Conservation (phyloP, 306 rosid genomes). For the Styphnolobium japonicum region DNA sequence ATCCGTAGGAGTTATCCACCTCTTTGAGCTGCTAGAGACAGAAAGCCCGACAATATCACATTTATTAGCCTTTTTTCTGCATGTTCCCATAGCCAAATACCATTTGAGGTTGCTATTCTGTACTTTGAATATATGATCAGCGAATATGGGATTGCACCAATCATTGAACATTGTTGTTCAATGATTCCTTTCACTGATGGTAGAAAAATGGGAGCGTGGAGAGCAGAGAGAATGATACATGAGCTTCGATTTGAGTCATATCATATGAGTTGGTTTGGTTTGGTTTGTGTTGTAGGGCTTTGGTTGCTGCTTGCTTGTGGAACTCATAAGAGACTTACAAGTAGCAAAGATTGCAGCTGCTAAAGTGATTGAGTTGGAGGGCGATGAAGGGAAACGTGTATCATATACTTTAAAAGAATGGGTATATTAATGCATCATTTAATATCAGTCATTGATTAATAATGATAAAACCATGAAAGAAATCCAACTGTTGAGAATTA, state of each 20-base stretch:
- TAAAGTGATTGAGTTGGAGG: conserved; percentile 51
- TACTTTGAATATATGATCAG: conserved; percentile 49
- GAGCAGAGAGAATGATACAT: conserved; percentile 47
- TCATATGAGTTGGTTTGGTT: conserved; percentile 57
- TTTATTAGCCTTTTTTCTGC: conserved; percentile 60
- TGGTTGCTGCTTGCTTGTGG: conserved; percentile 69
- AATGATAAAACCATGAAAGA: no score
- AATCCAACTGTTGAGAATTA: no score
- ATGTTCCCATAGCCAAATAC: conserved; percentile 48
- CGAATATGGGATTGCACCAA: conserved; percentile 51
- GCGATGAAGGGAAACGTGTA: no score
- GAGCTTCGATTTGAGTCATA: conserved; percentile 56
- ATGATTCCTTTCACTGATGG: conserved; percentile 68
- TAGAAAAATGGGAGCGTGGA: conserved; percentile 59
- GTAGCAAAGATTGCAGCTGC: conserved; percentile 59
- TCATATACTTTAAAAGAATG: no score
- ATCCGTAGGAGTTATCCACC: conserved; percentile 34
- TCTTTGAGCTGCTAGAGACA: conserved; percentile 45
- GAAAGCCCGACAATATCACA: conserved; percentile 61
- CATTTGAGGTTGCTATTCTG: conserved; percentile 37
- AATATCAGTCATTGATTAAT: no score
- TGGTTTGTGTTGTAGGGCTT: no score
- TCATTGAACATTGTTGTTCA: conserved; percentile 67
- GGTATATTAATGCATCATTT: no score
- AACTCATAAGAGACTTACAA: conserved; percentile 34